A percentile compares a stretch with the other conserved stretches of the same genome.
phyloP scores from a whole-genome alignment of 495 filamentous ascomycete genomes.

The Hypoxylon rickii region DNA sequence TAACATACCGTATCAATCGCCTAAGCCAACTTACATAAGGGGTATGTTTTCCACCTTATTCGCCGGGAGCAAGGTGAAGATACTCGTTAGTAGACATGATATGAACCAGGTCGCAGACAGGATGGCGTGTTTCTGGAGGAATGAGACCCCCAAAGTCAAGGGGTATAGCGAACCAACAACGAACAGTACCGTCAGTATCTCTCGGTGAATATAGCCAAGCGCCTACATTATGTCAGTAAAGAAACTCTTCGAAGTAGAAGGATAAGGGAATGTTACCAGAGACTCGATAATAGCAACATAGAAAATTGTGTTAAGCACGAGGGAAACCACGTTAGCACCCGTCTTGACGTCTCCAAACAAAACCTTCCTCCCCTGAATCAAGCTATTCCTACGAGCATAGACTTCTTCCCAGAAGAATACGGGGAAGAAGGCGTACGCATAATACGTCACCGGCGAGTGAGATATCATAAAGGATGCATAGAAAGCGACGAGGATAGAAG shows the following conservation, averaged over 20 bases:
- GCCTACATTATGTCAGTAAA: slow-evolving; percentile 44
- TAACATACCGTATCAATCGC: too few species aligned
- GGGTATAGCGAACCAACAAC: slow-evolving; percentile 79
- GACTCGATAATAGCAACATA: slow-evolving; percentile 80
- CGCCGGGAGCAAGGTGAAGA: slow-evolving; percentile 86
- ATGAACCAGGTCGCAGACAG: slow-evolving; percentile 76
- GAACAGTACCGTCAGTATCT: slow-evolving; percentile 85
- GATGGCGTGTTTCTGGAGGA: slow-evolving; percentile 65
- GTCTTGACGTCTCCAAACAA: slow-evolving; percentile 71
- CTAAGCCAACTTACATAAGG: slow-evolving; percentile 67
- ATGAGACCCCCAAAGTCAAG: slow-evolving; percentile 68
- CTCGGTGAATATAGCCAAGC: slow-evolving; percentile 84
- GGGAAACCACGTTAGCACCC: slow-evolving; percentile 55
- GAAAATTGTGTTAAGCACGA: slow-evolving; percentile 63
- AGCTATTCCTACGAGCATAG: slow-evolving; percentile 72
- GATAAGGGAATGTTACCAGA: slow-evolving; percentile 59
- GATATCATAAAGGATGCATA: slow-evolving; percentile 82
- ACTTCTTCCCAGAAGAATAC: slow-evolving; percentile 97
- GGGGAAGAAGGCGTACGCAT: slow-evolving; percentile 90
- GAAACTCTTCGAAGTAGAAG: background rate
- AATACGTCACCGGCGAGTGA: slow-evolving; percentile 81
- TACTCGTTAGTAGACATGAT: slow-evolving; percentile 81
- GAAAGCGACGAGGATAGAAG: slow-evolving; percentile 71
- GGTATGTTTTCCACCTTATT: slow-evolving; percentile 78
- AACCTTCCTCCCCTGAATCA: slow-evolving; percentile 67